Percentiles rank a stretch among this genome's conserved stretches.
These are phyloP conservation scores for Ramaria sp. DNA, from an alignment of 768 basidiomycete genomes.

Conservation along the genomic window DNA sequence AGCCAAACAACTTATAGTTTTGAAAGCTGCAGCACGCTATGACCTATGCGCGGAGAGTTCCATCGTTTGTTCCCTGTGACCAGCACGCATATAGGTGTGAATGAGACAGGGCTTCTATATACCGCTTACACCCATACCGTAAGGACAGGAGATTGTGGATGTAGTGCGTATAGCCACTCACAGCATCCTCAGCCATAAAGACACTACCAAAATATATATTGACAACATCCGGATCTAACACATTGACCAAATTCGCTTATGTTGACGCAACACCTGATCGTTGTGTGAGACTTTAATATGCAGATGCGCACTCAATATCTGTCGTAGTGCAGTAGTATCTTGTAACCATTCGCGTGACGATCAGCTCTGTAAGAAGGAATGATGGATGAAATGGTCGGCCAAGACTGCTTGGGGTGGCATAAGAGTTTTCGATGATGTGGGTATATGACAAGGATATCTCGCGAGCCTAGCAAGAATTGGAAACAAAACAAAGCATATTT, in stretches of 20 bases:
- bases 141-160: neutral
- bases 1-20: constrained; percentile 69
- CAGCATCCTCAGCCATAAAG: constrained; percentile 70
- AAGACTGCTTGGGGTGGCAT: constrained; percentile 70
- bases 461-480: constrained; percentile 32
- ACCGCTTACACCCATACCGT: constrained; percentile 37
- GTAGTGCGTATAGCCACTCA: constrained; percentile 26
- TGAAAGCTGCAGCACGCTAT: constrained; percentile 89
- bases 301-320: constrained; percentile 64
- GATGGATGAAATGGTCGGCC: constrained; percentile 59
- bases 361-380: constrained; percentile 63
- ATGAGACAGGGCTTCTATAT: constrained; percentile 68
- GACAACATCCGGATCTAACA: constrained; percentile 77
- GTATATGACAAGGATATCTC: constrained; percentile 43
- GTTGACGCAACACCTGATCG: constrained; percentile 34
- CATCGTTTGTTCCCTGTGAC: constrained; percentile 75
- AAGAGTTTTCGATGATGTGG: constrained; percentile 63
- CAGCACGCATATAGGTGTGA: constrained; percentile 70
- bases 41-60: constrained; percentile 76
- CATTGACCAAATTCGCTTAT: constrained; percentile 42
- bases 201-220: constrained; percentile 44
- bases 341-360: constrained; percentile 87
- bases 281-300: constrained; percentile 79
- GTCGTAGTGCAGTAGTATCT: constrained; percentile 53
- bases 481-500: constrained; percentile 24